Evolutionary conservation across 768 basidiomycete genomes (phyloP), one percentile per base, ranked within the genome.

Genomic region (Kwoniella dendrophila): DNA sequence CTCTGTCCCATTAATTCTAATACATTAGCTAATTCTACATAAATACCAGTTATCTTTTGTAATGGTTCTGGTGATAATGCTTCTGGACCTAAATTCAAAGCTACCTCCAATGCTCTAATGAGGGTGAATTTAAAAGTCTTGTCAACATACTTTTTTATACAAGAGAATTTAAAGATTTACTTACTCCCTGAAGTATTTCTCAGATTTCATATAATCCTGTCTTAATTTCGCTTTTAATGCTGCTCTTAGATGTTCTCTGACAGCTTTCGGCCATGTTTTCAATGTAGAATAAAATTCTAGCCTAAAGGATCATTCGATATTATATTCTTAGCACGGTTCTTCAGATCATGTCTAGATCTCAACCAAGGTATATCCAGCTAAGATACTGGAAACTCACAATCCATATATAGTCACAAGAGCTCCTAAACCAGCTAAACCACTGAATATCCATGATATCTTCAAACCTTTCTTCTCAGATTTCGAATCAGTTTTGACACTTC

Each of bases 381-480:
- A n/a, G n/a, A n/a, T n/a, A n/a, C n/a, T n/a, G n/a, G n/a, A 22
- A 29, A 72, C 76, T 62, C 49, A 75, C 74, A 78, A 54, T 6
- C 74, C 77, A 58, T 78, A 78, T n/a, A 71, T 78, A 1, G 77
- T 78, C 1, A 75, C 72, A 12, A 78, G 66, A 22, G 75, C 38
- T 18, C 77, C 74, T 4, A 78, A 47, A 14, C 72, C 67, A 14
- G 68, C 74, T 26, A 78, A 59, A 22, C 73, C 77, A 12, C 71
- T 67, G 53, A 78, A 76, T n/a, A 76, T 60, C 50, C 74, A 69
- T 2, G 73, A 74, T 38, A 74, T 52, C 41, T 58, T 62, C 18
- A 71, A 58, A 14, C 70, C 67, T 16, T 36, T 32, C 20, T 57
- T 56, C 18, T 45, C 56, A 33, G 30, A 33, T 34, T 45, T 29